Conservation (phyloP, 148 eudicot genomes). For the Talinum fruticosum region DNA sequence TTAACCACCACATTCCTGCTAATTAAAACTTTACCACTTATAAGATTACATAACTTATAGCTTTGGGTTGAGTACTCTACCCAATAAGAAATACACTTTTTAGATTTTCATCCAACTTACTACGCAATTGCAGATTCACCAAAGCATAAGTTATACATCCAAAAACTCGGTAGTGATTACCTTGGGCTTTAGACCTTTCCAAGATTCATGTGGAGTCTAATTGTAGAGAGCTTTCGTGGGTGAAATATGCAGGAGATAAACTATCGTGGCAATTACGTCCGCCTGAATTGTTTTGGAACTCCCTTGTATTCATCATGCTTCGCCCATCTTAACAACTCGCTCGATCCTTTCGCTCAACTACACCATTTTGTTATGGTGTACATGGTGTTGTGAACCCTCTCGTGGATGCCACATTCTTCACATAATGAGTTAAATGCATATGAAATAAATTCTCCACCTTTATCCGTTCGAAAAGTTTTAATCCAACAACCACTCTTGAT, state of each 20-base stretch:
- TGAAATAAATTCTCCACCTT: not conserved
- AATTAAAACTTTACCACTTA: not conserved
- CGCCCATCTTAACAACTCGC: not conserved
- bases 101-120: not conserved
- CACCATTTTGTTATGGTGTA: not conserved
- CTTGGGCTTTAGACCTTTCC: not conserved
- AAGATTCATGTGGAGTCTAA: not conserved
- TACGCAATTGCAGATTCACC: not conserved
- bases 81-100: not conserved
- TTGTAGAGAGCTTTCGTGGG: not conserved
- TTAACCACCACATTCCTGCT: slow-evolving; percentile 2
- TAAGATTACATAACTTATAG: not conserved
- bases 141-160: no score
- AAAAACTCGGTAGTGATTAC: not conserved
- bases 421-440: not conserved
- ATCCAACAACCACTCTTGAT: not conserved
- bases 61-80: not conserved
- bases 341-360: not conserved
- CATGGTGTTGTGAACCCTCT: not conserved
- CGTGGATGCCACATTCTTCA: not conserved
- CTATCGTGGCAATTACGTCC: not conserved
- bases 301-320: not conserved
- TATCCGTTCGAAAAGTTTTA: not conserved
- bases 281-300: not conserved
- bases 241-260: not conserved